These are phyloP conservation scores for Penicillium samsonianum DNA, from an alignment of 495 filamentous ascomycete genomes.

Conservation along the genomic window DNA sequence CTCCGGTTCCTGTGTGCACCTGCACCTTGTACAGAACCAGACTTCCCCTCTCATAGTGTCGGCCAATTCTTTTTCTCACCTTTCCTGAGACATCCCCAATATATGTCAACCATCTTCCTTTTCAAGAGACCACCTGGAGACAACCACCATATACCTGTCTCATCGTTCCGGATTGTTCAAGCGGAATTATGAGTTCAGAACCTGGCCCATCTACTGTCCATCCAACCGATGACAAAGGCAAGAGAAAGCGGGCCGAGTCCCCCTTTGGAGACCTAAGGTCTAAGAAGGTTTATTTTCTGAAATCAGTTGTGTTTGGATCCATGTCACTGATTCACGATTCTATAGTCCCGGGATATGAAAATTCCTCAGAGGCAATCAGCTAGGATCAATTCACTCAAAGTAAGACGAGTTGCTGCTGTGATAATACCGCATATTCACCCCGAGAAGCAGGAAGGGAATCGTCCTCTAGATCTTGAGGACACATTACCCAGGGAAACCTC, in stretches of 20 bases:
- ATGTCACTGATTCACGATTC: neutral
- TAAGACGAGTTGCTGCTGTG: neutral
- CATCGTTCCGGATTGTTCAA: neutral
- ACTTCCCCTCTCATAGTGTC: neutral
- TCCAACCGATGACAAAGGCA: neutral
- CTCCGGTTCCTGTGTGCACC: neutral
- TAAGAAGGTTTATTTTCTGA: neutral
- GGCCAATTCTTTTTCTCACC: neutral
- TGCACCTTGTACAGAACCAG: neutral
- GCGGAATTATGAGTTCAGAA: neutral
- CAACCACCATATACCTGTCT: neutral
- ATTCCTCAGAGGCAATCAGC: neutral
- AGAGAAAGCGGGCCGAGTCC: neutral
- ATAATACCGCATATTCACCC: too few relatives aligned
- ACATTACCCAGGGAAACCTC: too few relatives aligned
- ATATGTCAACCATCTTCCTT: neutral
- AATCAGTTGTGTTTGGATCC: neutral
- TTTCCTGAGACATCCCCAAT: neutral
- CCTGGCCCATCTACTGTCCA: neutral
- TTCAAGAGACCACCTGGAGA: neutral
- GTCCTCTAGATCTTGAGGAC: too few relatives aligned
- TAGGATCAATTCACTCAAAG: neutral
- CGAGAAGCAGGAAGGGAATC: too few relatives aligned
- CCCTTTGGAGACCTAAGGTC: neutral
- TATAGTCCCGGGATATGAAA: neutral